Conservation (phyloP, 345 rosid genomes). For the Punica granatum region DNA sequence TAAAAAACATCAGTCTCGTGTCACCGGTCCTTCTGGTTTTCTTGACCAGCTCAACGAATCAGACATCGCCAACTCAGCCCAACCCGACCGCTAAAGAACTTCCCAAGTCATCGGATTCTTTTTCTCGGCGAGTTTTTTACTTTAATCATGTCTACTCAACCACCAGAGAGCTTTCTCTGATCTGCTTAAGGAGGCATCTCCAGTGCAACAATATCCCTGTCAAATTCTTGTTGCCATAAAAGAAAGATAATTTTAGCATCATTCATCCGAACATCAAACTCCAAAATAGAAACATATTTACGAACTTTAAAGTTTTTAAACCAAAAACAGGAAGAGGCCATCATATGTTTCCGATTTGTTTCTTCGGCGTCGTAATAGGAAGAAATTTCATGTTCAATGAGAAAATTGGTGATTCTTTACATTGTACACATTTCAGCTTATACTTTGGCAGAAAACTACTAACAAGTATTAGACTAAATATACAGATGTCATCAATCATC, state of each 20-base stretch:
- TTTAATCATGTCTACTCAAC: not conserved
- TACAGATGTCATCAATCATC: not conserved
- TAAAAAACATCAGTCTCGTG: not conserved
- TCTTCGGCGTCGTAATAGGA: not conserved
- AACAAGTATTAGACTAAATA: not conserved
- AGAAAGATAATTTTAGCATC: not conserved
- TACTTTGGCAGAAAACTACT: not conserved
- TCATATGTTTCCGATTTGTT: not conserved
- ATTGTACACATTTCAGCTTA: not conserved
- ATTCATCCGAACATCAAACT: not conserved
- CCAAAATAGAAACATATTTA: not conserved
- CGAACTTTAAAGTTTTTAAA: not conserved
- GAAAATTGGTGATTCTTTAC: not conserved
- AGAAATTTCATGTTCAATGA: not conserved
- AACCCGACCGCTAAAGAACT: not conserved
- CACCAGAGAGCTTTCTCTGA: not conserved
- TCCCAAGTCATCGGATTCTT: not conserved
- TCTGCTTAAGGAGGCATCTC: conserved; percentile 1
- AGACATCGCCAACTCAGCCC: not conserved
- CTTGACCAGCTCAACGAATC: not conserved
- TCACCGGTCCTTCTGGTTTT: not conserved
- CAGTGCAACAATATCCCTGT: not conserved
- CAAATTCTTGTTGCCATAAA: conserved; percentile 2
- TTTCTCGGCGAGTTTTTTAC: not conserved
- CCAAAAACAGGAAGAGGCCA: conserved; percentile 2